Evolutionary conservation across 2,329 filamentous ascomycete genomes (phyloP), one percentile per base, ranked within the genome.

Genomic region (Alternaria triticina): DNA sequence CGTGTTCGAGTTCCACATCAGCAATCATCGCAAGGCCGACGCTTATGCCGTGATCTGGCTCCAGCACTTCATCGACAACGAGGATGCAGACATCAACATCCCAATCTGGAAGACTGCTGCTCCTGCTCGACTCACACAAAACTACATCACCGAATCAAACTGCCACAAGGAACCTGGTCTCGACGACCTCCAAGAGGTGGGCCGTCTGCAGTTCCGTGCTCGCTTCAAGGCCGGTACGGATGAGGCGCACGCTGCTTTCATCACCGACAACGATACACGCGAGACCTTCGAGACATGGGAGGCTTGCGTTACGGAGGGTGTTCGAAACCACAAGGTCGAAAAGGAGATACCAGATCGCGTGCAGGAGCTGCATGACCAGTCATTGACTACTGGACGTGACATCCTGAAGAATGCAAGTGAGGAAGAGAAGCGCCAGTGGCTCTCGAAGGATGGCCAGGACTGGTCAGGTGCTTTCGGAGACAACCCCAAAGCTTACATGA

Each of bases 271-370:
- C 73, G 90, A 97, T 76, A 90, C 91, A 1, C 90, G 95, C 30
- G 96, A 98, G 83, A 97, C 94, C 0, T 97, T 93, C 68, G 95
- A 98, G 82, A 92, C 91, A 0, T 98, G 94, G 93, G 94, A 97
- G 79, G 92, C 94, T 0, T 97, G 95, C 77, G 88, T 91, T 44
- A 89, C 93, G 0, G 94, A 98, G 79, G 95, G 95, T 12, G 92
- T 97, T 0, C 89, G 96, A 3, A 81, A 85, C 13, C 87, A 89
- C 59, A 86, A 88, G 27, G 93, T 97, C 1, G 83, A 86, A 10
- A 86, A 89, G 23, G 91, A 96, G 73, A 84, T 97, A 0, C 92
- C 94, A 0, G 87, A 89, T 1, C 82, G 87, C 11, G 86, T 95
- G 0, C 88, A 91, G 77, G 86, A 90, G 71, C 83, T 97, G 11